Conservation (phyloP, 2,329 filamentous ascomycete species). For the Pestalotiopsis sp. region DNA sequence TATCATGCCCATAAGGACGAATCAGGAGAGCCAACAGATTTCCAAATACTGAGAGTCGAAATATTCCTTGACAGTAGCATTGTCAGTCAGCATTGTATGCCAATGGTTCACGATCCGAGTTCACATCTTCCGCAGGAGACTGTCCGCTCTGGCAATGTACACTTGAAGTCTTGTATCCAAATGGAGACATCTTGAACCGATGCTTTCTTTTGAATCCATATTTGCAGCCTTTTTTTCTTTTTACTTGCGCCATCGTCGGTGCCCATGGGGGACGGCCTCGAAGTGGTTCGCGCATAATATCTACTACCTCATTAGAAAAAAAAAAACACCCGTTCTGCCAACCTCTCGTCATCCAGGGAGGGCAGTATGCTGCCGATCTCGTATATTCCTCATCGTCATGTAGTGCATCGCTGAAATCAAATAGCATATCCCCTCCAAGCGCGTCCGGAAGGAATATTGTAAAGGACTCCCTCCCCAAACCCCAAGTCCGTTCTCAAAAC, state of each 20-base stretch:
- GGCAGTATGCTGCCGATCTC: neutral
- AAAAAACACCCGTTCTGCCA: neutral
- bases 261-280: neutral
- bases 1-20: too few species aligned
- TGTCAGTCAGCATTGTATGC: too few species aligned
- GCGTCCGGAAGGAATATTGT: neutral
- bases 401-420: constrained; percentile 11
- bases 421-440: neutral
- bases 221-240: neutral
- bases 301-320: constrained; percentile 7
- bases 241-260: neutral
- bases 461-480: neutral
- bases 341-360: neutral
- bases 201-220: neutral
- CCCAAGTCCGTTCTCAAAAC: constrained; percentile 10
- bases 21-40: too few species aligned
- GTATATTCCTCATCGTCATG: constrained; percentile 1
- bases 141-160: too few species aligned
- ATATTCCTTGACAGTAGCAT: too few species aligned
- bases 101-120: too few species aligned
- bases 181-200: neutral
- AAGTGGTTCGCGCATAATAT: neutral
- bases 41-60: too few species aligned
- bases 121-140: too few species aligned
- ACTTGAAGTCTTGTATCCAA: neutral